Percentiles rank a stretch among this genome's conserved stretches.
Evolutionary conservation across 257 asterid genomes (phyloP).

Genomic region (Solanum clarkiae): DNA sequence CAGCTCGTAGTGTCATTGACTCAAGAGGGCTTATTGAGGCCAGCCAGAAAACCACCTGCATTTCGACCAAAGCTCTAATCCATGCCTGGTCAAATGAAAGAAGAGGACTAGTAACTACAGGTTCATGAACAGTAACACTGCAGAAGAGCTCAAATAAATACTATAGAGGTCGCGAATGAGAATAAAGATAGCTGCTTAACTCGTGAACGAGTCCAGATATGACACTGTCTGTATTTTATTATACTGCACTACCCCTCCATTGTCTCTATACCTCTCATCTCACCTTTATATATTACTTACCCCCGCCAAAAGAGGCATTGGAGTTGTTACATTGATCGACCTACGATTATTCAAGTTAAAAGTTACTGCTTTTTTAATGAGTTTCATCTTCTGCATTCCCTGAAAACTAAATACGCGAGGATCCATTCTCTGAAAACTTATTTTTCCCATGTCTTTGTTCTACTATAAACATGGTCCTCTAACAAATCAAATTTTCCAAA

Average conservation of each 20-base stretch:
- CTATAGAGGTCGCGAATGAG: not conserved
- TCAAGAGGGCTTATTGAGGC: constrained; percentile 90
- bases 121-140: not conserved
- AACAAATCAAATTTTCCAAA: not conserved
- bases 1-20: constrained; percentile 73
- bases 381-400: not conserved
- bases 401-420: not conserved
- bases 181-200: not conserved
- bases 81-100: not conserved
- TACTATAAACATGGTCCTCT: not conserved
- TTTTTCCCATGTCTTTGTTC: not conserved
- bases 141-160: not conserved
- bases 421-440: not conserved
- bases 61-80: constrained; percentile 41
- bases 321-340: not conserved
- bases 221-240: not conserved
- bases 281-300: not conserved
- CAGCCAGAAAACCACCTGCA: constrained; percentile 11
- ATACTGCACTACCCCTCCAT: not conserved
- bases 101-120: not conserved
- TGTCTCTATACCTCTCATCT: not conserved
- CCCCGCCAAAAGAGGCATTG: not conserved
- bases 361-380: not conserved
- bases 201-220: not conserved
- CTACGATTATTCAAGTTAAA: not conserved